A percentile compares a stretch with the other conserved stretches of the same genome.
phyloP scores from a whole-genome alignment of 2,329 filamentous ascomycete species.

The Fusarium compactum region DNA sequence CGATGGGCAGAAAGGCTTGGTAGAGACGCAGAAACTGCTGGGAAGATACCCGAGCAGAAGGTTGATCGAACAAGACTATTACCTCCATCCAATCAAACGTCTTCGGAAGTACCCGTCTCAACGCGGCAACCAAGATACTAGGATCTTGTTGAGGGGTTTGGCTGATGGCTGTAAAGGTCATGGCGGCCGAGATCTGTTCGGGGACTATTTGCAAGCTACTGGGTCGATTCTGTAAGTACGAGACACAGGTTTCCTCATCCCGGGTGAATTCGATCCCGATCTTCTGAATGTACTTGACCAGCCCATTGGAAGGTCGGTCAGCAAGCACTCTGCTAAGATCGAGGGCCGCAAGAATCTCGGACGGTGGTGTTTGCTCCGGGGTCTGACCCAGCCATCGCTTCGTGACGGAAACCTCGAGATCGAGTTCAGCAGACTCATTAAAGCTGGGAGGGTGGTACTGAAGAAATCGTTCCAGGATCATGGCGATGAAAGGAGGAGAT shows the following conservation, averaged over 20 bases:
- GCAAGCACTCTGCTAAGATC: constrained; percentile 75
- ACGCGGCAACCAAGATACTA: constrained; percentile 68
- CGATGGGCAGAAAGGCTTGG: constrained; percentile 79
- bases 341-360: constrained; percentile 76
- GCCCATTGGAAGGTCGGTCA: constrained; percentile 66
- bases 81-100: constrained; percentile 79
- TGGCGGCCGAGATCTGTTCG: constrained; percentile 82
- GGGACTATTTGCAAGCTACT: constrained; percentile 75
- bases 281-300: constrained; percentile 77
- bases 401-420: constrained; percentile 74
- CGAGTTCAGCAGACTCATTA: constrained; percentile 78
- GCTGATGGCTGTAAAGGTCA: constrained; percentile 75
- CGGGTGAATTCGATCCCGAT: constrained; percentile 80
- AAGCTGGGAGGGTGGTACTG: constrained; percentile 89
- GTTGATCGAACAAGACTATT: constrained; percentile 83
- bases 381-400: constrained; percentile 73
- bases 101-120: constrained; percentile 71
- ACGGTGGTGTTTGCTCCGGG: constrained; percentile 71
- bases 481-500: constrained; percentile 76
- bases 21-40: constrained; percentile 86
- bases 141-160: constrained; percentile 67
- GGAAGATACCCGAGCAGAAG: constrained; percentile 79
- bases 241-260: constrained; percentile 75
- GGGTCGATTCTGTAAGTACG: constrained; percentile 65
- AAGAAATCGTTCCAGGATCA: constrained; percentile 87